phyloP scores from a whole-genome alignment of 2,329 filamentous ascomycete genomes.

The Fonsecaea pedrosoi region DNA sequence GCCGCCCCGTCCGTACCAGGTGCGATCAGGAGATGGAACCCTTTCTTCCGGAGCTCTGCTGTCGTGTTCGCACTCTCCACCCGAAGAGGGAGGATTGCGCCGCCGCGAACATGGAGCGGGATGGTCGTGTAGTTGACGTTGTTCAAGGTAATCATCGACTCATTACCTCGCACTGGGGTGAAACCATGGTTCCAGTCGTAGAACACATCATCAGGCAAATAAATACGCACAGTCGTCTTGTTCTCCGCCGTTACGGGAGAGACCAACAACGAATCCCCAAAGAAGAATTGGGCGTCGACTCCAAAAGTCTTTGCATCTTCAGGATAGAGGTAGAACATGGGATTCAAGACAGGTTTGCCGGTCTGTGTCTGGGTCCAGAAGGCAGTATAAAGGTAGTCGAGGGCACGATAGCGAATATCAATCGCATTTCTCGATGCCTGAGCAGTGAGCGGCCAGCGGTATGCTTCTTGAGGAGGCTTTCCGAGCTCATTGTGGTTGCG shows the following conservation, averaged over 20 bases:
- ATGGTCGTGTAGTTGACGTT: constrained; percentile 61
- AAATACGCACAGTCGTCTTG: constrained; percentile 60
- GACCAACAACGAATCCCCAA: constrained; percentile 62
- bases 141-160: constrained; percentile 51
- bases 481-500: constrained; percentile 69
- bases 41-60: constrained; percentile 64
- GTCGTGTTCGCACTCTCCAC: constrained; percentile 63
- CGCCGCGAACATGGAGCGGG: constrained; percentile 68
- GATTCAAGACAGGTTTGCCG: constrained; percentile 71
- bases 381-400: constrained; percentile 81
- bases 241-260: constrained; percentile 62
- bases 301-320: constrained; percentile 59
- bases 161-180: constrained; percentile 53
- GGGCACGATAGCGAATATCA: constrained; percentile 73
- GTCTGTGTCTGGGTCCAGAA: constrained; percentile 65
- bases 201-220: constrained; percentile 65
- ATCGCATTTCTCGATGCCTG: constrained; percentile 72
- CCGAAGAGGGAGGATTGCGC: constrained; percentile 65
- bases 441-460: constrained; percentile 69
- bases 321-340: constrained; percentile 75
- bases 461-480: constrained; percentile 69
- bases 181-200: constrained; percentile 66
- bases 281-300: constrained; percentile 66
- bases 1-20: constrained; percentile 68
- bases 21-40: constrained; percentile 75